phyloP scores from a whole-genome alignment of 805 yeast species.

The Metahyphopichia silvanorum region DNA sequence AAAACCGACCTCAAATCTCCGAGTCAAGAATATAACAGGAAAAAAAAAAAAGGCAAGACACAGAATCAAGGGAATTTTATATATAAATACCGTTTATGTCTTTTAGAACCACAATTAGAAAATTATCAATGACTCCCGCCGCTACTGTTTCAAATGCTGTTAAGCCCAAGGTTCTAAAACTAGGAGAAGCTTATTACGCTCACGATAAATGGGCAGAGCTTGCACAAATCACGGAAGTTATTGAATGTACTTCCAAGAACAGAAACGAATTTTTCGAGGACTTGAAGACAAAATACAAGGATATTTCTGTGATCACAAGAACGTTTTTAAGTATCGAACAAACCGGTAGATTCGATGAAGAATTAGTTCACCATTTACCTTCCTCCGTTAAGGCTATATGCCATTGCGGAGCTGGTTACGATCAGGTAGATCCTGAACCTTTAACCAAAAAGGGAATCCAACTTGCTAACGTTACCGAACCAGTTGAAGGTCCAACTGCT shows the following conservation, averaged over 20 bases:
- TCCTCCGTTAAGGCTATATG: conserved; percentile 47
- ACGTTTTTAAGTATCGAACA: conserved; percentile 49
- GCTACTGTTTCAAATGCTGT: conserved; percentile 3
- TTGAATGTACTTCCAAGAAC: conserved; percentile 30
- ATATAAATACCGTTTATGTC: no score
- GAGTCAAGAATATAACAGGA: no score
- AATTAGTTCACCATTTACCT: conserved; percentile 55
- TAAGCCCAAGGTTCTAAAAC: conserved; percentile 60
- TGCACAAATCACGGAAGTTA: conserved; percentile 35
- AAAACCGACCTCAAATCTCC: no score
- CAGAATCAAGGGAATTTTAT: no score
- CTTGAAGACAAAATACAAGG: conserved; percentile 42
- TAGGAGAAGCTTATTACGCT: conserved; percentile 62
- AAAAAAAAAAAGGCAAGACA: no score
- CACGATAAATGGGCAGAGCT: conserved; percentile 65
- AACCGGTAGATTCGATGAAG: conserved; percentile 67
- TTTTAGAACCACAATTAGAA: not conserved
- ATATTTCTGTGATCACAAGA: conserved; percentile 43
- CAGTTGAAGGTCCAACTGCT: conserved; percentile 72
- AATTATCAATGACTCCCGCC: not conserved
- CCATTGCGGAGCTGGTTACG: conserved; percentile 77
- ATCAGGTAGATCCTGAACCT: conserved; percentile 60
- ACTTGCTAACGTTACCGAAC: conserved; percentile 62
- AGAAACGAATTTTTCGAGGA: conserved; percentile 42
- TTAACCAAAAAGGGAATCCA: conserved; percentile 53